phyloP scores from a whole-genome alignment of 495 filamentous ascomycete species.

The Neurospora pannonica region DNA sequence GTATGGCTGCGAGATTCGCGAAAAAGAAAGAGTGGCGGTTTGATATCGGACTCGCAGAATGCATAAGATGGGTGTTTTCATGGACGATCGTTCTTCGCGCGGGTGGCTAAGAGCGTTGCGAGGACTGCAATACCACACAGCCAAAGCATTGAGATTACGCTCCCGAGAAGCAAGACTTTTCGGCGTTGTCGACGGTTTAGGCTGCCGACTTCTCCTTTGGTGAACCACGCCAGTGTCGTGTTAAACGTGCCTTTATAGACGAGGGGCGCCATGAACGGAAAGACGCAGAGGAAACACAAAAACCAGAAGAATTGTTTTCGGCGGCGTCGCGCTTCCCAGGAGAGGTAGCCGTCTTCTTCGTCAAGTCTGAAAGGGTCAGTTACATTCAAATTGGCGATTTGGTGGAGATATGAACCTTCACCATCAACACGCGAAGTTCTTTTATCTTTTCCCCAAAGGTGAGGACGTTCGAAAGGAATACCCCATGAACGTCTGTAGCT shows the following conservation, averaged over 20 bases:
- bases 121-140: conserved; percentile 5
- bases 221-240: conserved; percentile 22
- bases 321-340: conserved; percentile 12
- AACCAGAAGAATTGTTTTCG: conserved; percentile 20
- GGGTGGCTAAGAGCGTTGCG: conserved; percentile 1
- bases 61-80: background rate
- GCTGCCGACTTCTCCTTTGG: conserved; percentile 20
- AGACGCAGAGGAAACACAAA: conserved; percentile 17
- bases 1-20: background rate
- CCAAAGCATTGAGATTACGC: conserved; percentile 12
- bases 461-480: background rate
- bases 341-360: conserved; percentile 19
- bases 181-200: conserved; percentile 20
- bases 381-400: conserved; percentile 6
- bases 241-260: conserved; percentile 20
- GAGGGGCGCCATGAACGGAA: conserved; percentile 27
- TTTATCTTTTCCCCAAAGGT: conserved; percentile 3
- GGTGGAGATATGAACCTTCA: conserved; percentile 1
- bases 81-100: background rate
- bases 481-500: background rate
- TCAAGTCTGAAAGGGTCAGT: conserved; percentile 1
- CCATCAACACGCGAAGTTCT: background rate
- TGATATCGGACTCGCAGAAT: background rate
- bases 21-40: background rate
- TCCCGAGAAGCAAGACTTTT: conserved; percentile 13